Percentiles rank a stretch among this genome's conserved stretches.
Conservation (phyloP, 768 basidiomycete genomes). For the Kwoniella europaea region DNA sequence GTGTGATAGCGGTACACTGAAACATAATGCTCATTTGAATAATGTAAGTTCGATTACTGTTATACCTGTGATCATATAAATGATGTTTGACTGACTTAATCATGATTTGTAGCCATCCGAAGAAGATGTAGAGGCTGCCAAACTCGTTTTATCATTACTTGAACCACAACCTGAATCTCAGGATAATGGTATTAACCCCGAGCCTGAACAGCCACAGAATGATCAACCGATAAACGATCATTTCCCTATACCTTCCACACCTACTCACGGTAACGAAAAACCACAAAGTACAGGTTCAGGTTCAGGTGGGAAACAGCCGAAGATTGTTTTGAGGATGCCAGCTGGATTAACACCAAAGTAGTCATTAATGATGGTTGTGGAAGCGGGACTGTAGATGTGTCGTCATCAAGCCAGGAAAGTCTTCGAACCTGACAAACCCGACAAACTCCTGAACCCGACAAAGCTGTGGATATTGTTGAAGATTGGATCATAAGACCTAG, state of each 20-base stretch:
- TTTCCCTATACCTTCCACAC: not conserved
- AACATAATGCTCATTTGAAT: not conserved
- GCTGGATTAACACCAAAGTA: not conserved
- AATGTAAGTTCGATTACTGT: not conserved
- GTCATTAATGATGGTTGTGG: not conserved
- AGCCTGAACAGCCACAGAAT: not conserved
- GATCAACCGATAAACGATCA: not conserved
- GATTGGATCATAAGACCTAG: too few species aligned
- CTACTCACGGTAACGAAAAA: not conserved
- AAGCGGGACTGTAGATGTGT: too few species aligned
- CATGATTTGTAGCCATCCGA: not conserved
- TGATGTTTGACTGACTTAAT: not conserved
- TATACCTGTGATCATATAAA: not conserved
- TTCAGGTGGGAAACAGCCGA: slow-evolving; percentile 12
- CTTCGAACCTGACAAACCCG: too few species aligned
- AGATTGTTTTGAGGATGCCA: slow-evolving; percentile 27
- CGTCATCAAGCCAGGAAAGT: too few species aligned
- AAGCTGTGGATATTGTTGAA: too few species aligned
- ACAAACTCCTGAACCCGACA: too few species aligned
- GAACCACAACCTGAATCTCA: not conserved
- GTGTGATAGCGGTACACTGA: not conserved
- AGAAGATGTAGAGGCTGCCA: slow-evolving; percentile 44
- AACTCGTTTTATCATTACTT: slow-evolving; percentile 32
- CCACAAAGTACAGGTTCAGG: slow-evolving; percentile 1
- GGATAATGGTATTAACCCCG: not conserved